phyloP scores from a whole-genome alignment of 176 grass and related monocot genomes.

The Saccharum officinarum region DNA sequence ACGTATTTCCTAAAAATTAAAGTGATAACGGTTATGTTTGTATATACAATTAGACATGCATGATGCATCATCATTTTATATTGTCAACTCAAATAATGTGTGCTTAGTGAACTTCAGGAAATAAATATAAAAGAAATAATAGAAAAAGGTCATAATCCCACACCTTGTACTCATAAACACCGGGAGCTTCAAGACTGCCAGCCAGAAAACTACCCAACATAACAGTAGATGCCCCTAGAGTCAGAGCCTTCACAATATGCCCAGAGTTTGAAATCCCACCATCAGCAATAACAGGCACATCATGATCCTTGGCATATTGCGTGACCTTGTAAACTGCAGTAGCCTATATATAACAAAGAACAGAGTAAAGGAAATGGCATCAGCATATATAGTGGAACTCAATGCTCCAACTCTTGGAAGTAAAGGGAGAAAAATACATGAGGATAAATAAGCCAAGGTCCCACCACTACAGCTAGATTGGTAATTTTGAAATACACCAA shows the following conservation, averaged over 20 bases:
- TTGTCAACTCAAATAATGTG: neutral
- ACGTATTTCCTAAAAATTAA: neutral
- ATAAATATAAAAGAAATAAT: neutral
- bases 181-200: constrained; percentile 89
- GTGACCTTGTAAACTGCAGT: constrained; percentile 95
- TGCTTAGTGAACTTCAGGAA: neutral
- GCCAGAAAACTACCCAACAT: constrained; percentile 98
- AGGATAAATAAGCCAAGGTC: neutral
- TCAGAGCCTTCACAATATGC: constrained; percentile 94
- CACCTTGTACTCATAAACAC: constrained; percentile 76
- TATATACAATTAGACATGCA: neutral
- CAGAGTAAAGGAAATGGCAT: neutral
- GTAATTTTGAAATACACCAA: neutral
- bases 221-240: constrained; percentile 76
- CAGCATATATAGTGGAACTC: neutral
- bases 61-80: neutral
- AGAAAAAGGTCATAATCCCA: neutral
- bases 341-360: constrained; percentile 51
- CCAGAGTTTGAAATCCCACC: constrained; percentile 97
- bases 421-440: neutral
- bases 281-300: constrained; percentile 86
- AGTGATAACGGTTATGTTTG: neutral
- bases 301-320: constrained; percentile 80
- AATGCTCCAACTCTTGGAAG: neutral
- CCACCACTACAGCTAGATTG: neutral